Percentiles rank a stretch among this genome's conserved stretches.
Evolutionary conservation across 768 basidiomycete genomes (phyloP).

Genomic region (Lactarius tabidus): DNA sequence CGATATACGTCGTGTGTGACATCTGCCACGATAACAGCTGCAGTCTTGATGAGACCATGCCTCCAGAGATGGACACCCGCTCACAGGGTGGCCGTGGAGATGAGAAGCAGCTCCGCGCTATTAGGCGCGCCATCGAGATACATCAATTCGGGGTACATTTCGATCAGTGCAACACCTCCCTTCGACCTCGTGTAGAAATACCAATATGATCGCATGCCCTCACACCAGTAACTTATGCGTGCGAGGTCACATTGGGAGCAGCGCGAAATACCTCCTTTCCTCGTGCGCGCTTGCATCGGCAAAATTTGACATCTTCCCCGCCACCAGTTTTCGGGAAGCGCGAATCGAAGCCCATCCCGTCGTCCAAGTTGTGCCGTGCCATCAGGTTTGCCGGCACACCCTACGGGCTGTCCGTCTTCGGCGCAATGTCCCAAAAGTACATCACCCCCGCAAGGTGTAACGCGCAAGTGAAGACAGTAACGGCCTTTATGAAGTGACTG

Average conservation of each 20-base stretch:
- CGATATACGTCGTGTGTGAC: slow-evolving; percentile 47
- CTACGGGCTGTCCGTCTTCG: slow-evolving; percentile 57
- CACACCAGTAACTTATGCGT: slow-evolving; percentile 59
- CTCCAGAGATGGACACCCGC: slow-evolving; percentile 25
- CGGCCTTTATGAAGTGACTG: slow-evolving; percentile 45
- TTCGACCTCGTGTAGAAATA: slow-evolving; percentile 57
- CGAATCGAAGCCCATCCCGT: slow-evolving; percentile 44
- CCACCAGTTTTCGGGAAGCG: slow-evolving; percentile 60
- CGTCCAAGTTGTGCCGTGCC: slow-evolving; percentile 41
- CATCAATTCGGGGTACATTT: slow-evolving; percentile 43
- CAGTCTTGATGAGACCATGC: slow-evolving; percentile 12
- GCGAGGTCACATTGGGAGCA: slow-evolving; percentile 47
- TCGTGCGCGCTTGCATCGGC: slow-evolving; percentile 42
- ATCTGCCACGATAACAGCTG: slow-evolving; percentile 38
- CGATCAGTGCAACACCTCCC: slow-evolving; percentile 51
- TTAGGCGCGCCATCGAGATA: slow-evolving; percentile 48
- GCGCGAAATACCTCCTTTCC: slow-evolving; percentile 43
- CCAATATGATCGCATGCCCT: slow-evolving; percentile 43
- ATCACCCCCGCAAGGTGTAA: slow-evolving; percentile 54
- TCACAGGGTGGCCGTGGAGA: slow-evolving; percentile 25
- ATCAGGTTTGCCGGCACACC: slow-evolving; percentile 61
- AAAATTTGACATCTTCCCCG: slow-evolving; percentile 61
- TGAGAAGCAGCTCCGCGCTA: slow-evolving; percentile 43
- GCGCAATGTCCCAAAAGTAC: slow-evolving; percentile 59
- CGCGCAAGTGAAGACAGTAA: slow-evolving; percentile 48